These are phyloP conservation scores for Pyracantha coccinea DNA, from an alignment of 331 rosid genomes.

Conservation along the genomic window DNA sequence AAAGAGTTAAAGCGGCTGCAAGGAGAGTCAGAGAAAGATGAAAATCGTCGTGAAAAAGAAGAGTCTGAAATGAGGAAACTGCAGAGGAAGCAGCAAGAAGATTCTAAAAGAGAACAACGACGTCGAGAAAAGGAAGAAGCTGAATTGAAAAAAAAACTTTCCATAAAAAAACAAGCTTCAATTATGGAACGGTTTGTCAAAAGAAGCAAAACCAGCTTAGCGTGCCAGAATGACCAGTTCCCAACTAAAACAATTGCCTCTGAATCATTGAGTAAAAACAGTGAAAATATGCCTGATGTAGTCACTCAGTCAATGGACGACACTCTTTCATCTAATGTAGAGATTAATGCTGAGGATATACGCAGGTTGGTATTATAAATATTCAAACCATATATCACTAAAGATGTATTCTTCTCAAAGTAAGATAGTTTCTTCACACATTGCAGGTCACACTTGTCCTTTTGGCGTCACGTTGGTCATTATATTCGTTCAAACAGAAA, in stretches of 20 bases:
- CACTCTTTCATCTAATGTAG: conserved; percentile 40
- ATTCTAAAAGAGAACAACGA: conserved; percentile 57
- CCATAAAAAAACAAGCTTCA: conserved; percentile 70
- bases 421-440: conserved; percentile 4
- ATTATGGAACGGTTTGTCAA: conserved; percentile 93
- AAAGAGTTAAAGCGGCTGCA: conserved; percentile 36
- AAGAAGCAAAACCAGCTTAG: conserved; percentile 40
- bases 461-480: conserved; percentile 57
- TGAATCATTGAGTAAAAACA: conserved; percentile 22
- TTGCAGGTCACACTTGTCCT: conserved; percentile 63
- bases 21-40: conserved; percentile 45
- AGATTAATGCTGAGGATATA: conserved; percentile 35
- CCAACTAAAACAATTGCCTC: conserved; percentile 25
- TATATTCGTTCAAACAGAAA: conserved; percentile 44
- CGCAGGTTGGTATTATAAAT: conserved; percentile 37
- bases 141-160: conserved; percentile 51
- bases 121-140: conserved; percentile 80
- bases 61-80: conserved; percentile 49
- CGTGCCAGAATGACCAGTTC: conserved; percentile 26
- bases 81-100: conserved; percentile 64
- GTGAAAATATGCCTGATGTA: conserved; percentile 33
- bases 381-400: conserved; percentile 1
- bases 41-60: conserved; percentile 42
- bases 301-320: conserved; percentile 66
- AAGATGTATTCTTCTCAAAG: neutral